phyloP scores from a whole-genome alignment of 2,329 filamentous ascomycete species.

The Spiromastix sp. region DNA sequence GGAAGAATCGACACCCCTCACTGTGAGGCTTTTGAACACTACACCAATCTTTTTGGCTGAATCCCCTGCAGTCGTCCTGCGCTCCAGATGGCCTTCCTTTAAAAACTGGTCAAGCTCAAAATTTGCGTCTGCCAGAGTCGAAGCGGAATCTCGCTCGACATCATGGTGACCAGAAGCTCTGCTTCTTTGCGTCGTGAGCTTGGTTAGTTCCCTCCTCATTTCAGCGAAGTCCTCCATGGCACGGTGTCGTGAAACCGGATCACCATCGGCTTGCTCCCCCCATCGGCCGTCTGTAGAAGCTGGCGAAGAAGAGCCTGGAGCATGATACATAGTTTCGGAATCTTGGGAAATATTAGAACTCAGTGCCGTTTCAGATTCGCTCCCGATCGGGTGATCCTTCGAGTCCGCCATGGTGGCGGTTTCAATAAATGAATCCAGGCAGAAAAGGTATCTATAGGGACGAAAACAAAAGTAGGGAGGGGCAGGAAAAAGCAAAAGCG shows the following conservation, averaged over 20 bases:
- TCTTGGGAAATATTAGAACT: too few species aligned
- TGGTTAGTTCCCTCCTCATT: constrained; percentile 45
- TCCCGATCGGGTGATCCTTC: too few species aligned
- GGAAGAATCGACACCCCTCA: constrained; percentile 58
- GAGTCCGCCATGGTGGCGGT: not conserved
- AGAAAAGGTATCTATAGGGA: not conserved
- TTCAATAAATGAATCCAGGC: not conserved
- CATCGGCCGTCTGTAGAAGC: constrained; percentile 45
- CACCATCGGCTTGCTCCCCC: constrained; percentile 51
- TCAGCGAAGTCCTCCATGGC: constrained; percentile 52
- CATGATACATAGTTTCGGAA: too few species aligned
- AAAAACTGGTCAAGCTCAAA: constrained; percentile 7
- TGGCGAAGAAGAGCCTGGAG: too few species aligned
- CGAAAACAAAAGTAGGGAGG: not conserved
- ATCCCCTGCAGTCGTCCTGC: constrained; percentile 22
- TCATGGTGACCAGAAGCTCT: constrained; percentile 19
- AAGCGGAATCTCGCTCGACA: constrained; percentile 19
- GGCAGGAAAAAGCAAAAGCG: not conserved
- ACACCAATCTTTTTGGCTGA: constrained; percentile 71
- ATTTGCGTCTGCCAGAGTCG: not conserved
- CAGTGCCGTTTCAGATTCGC: too few species aligned
- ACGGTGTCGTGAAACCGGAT: constrained; percentile 39
- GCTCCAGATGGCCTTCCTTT: constrained; percentile 6
- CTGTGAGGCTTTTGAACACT: constrained; percentile 64
- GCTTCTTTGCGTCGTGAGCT: constrained; percentile 37